Evolutionary conservation across 2,329 filamentous ascomycete genomes (phyloP).

Genomic region (Fusarium tuaranense): DNA sequence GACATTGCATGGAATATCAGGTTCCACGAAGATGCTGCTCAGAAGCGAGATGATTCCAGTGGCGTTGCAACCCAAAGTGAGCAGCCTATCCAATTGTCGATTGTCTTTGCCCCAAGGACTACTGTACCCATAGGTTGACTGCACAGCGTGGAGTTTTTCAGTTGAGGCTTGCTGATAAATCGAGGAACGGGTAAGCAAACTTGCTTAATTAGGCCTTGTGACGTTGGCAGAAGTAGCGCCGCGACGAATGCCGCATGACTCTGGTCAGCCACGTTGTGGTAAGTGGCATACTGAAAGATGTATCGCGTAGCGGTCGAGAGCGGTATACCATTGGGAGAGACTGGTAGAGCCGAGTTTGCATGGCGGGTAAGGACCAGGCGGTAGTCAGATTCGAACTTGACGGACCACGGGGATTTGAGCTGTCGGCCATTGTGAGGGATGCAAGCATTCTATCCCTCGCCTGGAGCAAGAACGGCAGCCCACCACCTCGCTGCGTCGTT

Average conservation of each 20-base stretch:
- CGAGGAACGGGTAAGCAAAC: not conserved
- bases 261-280: not conserved
- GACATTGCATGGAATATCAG: constrained; percentile 21
- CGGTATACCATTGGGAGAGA: not conserved
- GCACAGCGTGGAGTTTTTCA: not conserved
- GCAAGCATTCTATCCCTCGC: not conserved
- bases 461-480: not conserved
- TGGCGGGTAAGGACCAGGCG: not conserved
- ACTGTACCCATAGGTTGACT: not conserved
- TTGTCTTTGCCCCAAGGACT: constrained; percentile 14
- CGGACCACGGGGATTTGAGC: constrained; percentile 6
- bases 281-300: not conserved
- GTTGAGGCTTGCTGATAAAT: not conserved
- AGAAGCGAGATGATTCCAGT: constrained; percentile 7
- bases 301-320: not conserved
- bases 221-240: not conserved
- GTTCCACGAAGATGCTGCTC: constrained; percentile 26
- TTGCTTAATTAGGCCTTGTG: not conserved
- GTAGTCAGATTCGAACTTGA: not conserved
- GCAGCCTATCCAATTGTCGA: constrained; percentile 23
- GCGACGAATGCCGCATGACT: not conserved
- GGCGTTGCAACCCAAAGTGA: constrained; percentile 27
- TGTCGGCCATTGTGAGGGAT: not conserved
- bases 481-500: not conserved
- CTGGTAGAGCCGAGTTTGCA: not conserved